These are phyloP conservation scores for Cladosporium austrohemisphaericum DNA, from an alignment of 2,329 filamentous ascomycete genomes.

Conservation along the genomic window DNA sequence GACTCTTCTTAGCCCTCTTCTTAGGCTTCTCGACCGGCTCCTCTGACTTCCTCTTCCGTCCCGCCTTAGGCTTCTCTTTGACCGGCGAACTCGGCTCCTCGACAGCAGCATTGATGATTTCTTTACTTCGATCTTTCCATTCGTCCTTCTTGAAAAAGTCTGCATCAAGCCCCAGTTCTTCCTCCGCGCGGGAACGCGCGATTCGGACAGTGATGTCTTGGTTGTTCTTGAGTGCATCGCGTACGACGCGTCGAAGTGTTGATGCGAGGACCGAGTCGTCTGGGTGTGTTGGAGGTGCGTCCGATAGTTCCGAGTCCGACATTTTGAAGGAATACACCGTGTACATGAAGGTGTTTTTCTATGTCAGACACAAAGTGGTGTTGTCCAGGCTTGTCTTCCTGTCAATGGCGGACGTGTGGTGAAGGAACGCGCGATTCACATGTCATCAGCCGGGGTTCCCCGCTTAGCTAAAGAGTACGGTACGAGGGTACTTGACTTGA, in stretches of 20 bases:
- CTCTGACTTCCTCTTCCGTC: constrained; percentile 31
- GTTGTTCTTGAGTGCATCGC: constrained; percentile 39
- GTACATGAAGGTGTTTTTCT: too few species aligned
- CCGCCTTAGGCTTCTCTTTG: constrained; percentile 24
- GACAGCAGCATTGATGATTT: constrained; percentile 52
- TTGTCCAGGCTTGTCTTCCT: too few species aligned
- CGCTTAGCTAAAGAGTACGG: too few species aligned
- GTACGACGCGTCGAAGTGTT: constrained; percentile 41
- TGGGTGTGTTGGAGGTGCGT: constrained; percentile 1
- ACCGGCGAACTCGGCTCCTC: constrained; percentile 26
- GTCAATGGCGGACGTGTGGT: too few species aligned
- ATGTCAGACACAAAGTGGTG: too few species aligned
- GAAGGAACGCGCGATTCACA: too few species aligned
- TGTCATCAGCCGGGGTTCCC: too few species aligned
- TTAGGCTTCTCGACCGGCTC: constrained; percentile 24
- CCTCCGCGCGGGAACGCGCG: constrained; percentile 52
- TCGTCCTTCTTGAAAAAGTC: constrained; percentile 54
- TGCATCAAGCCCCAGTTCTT: constrained; percentile 47
- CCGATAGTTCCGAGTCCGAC: constrained; percentile 26
- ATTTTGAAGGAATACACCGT: too few species aligned
- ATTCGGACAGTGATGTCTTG: constrained; percentile 55
- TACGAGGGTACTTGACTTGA: too few species aligned
- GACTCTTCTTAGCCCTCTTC: constrained; percentile 22
- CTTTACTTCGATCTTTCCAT: constrained; percentile 56
- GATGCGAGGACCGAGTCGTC: constrained; percentile 36